Conservation (phyloP, 179 eudicot species). For the Camellia oleifera region DNA sequence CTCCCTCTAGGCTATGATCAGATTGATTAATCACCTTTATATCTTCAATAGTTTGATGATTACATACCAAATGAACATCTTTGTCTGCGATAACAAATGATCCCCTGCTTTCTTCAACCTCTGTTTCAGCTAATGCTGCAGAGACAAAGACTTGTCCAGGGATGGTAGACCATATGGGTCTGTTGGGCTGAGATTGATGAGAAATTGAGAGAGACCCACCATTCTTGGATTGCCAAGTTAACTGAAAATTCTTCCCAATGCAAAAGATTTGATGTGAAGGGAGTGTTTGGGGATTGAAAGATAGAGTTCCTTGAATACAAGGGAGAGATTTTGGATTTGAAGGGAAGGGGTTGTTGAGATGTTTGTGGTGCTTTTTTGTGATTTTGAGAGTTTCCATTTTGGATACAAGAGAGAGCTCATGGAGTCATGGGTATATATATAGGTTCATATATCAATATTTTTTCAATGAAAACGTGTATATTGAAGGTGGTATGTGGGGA, state of each 20-base stretch:
- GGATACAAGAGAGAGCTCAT: slow-evolving; percentile 11
- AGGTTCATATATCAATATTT: neutral
- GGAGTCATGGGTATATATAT: slow-evolving; percentile 1
- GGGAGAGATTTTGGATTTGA: slow-evolving; percentile 67
- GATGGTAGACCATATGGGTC: slow-evolving; percentile 68
- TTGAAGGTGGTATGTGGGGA: neutral
- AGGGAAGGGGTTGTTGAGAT: slow-evolving; percentile 87
- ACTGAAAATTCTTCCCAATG: slow-evolving; percentile 64
- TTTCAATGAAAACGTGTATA: neutral
- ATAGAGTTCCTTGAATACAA: slow-evolving; percentile 50
- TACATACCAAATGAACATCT: slow-evolving; percentile 52
- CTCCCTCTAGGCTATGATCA: slow-evolving; percentile 19
- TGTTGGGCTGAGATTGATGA: slow-evolving; percentile 51
- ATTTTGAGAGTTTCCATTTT: slow-evolving; percentile 61
- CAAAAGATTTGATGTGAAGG: slow-evolving; percentile 44
- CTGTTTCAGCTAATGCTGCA: slow-evolving; percentile 74
- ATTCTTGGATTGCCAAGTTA: slow-evolving; percentile 51
- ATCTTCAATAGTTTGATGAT: slow-evolving; percentile 74
- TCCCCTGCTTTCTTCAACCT: slow-evolving; percentile 96
- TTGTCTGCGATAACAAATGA: slow-evolving; percentile 69
- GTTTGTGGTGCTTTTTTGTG: slow-evolving; percentile 86
- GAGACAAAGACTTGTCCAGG: slow-evolving; percentile 82
- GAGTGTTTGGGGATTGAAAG: slow-evolving; percentile 44
- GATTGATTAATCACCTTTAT: slow-evolving; percentile 39
- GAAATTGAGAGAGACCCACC: slow-evolving; percentile 72